Evolutionary conservation across 2,329 filamentous ascomycete species (phyloP), one percentile per base, ranked within the genome.

Genomic region (Fusarium sp.): DNA sequence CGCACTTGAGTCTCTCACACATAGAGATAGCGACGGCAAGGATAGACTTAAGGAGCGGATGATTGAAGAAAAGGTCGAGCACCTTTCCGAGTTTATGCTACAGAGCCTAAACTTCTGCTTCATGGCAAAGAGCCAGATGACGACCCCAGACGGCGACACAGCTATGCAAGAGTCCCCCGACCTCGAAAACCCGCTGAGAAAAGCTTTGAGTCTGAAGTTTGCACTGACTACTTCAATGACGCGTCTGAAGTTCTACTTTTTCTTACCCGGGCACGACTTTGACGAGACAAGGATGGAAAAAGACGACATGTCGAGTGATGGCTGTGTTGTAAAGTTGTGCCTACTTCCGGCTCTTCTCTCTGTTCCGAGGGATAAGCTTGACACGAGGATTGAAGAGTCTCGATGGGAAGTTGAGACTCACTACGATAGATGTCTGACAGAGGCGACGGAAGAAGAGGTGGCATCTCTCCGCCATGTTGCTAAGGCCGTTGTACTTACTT

Each of bases 401-500:
- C 27, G 27, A 0, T 65, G 61, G 13, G 6, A 59, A 5, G 0
- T 25, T 47, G 35, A 27, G 18, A 16, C 27, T 16, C 42, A 4
- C 9, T 25, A 40, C 14, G 59, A 36, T 7, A 25, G 8, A 5
- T 70, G 56, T 4, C 61, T 63, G 9, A 42, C 25, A 6, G n/a
- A 60, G 16, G 14, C 40, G 4, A 7, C 1, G 7, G 9, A 11
- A 14, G 45, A 45, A 0, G 42, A 62, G 9, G 10, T 33, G 0
- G 29, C 2, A 7, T 16, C 27, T 10, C 40, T 62, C 5, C 3
- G n/a, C 2, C 2, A 22, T 20, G 61, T 50, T 16, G 25, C 66
- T 3, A 70, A 63, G 29, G 57, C 69, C 0, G 7, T 70, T 18
- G 65, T 63, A 4, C 4, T 71, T 29, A n/a, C 54, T 6, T 63